phyloP scores from a whole-genome alignment of 2,329 filamentous ascomycete species.

The Thielaviopsis populi region DNA sequence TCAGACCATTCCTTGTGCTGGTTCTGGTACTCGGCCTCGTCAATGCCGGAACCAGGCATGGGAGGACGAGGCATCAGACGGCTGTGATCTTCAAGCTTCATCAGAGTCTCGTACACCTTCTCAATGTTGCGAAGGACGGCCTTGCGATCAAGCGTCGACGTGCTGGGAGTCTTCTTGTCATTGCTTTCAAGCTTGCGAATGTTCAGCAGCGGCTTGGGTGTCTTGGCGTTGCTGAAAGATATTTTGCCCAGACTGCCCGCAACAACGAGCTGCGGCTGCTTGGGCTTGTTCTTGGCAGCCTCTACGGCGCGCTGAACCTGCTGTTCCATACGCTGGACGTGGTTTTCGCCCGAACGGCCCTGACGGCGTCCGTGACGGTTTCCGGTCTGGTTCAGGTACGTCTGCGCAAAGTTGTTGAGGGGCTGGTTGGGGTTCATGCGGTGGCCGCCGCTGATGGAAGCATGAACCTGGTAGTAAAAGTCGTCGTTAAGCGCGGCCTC shows the following conservation, averaged over 20 bases:
- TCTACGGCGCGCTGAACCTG: slow-evolving; percentile 96
- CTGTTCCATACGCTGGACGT: slow-evolving; percentile 98
- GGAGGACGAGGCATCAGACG: slow-evolving; percentile 51
- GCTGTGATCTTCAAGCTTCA: slow-evolving; percentile 89
- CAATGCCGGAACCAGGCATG: slow-evolving; percentile 30
- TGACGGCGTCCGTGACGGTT: slow-evolving; percentile 64
- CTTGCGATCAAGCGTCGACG: slow-evolving; percentile 52
- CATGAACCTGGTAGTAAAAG: slow-evolving; percentile 97
- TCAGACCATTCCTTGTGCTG: slow-evolving; percentile 68
- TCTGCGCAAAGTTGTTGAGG: slow-evolving; percentile 91
- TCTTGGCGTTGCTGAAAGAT: slow-evolving; percentile 97
- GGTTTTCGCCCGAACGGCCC: slow-evolving; percentile 77
- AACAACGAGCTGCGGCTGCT: slow-evolving; percentile 93
- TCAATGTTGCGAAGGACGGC: slow-evolving; percentile 76
- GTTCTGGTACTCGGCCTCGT: slow-evolving; percentile 54
- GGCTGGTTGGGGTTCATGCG: slow-evolving; percentile 87
- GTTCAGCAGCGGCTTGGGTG: slow-evolving; percentile 84
- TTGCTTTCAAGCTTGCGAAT: slow-evolving; percentile 63
- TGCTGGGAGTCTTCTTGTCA: slow-evolving; percentile 27
- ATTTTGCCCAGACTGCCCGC: slow-evolving; percentile 96
- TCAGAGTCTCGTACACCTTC: slow-evolving; percentile 69
- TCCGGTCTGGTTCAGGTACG: slow-evolving; percentile 90
- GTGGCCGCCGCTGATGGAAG: slow-evolving; percentile 78
- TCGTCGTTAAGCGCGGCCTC: slow-evolving; percentile 79
- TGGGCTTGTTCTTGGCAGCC: slow-evolving; percentile 91